A percentile compares a stretch with the other conserved stretches of the same genome.
phyloP scores from a whole-genome alignment of 2,329 filamentous ascomycete species.

The Zelopaecilomyces penicillatus region DNA sequence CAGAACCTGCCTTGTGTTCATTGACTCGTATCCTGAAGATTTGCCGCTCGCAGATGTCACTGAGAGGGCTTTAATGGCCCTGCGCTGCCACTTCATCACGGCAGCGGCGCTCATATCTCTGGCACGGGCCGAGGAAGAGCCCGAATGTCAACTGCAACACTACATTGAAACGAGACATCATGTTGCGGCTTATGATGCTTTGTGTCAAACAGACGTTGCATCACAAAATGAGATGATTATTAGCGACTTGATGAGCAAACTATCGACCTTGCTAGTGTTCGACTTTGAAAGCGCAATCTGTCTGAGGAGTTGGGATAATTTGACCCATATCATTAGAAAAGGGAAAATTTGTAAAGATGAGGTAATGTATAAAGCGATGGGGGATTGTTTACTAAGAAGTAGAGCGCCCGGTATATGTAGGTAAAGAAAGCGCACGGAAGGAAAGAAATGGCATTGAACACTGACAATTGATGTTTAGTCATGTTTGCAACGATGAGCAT shows the following conservation, averaged over 20 bases:
- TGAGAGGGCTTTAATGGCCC: conserved; percentile 49
- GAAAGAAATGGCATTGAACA: not conserved
- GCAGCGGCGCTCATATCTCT: conserved; percentile 42
- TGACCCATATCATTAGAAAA: conserved; percentile 51
- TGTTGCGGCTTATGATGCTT: conserved; percentile 47
- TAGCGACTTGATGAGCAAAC: conserved; percentile 51
- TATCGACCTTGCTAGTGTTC: conserved; percentile 61
- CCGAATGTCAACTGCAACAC: conserved; percentile 45
- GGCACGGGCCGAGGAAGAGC: conserved; percentile 42
- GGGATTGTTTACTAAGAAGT: conserved; percentile 53
- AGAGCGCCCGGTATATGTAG: conserved; percentile 43
- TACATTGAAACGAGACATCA: conserved; percentile 57
- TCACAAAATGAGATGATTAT: conserved; percentile 34
- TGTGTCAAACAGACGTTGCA: conserved; percentile 30
- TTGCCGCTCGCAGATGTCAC: conserved; percentile 29
- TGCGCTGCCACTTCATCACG: conserved; percentile 65
- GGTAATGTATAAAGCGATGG: conserved; percentile 52
- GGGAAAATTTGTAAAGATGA: conserved; percentile 36
- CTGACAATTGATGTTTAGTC: conserved; percentile 25
- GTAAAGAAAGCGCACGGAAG: not conserved
- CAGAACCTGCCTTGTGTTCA: conserved; percentile 42
- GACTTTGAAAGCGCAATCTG: conserved; percentile 69
- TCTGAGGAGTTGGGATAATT: conserved; percentile 58
- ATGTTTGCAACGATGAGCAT: conserved; percentile 49
- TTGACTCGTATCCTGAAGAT: conserved; percentile 41